A percentile compares a stretch with the other conserved stretches of the same genome.
These are phyloP conservation scores for Euphrasia confusa DNA, from an alignment of 257 asterid genomes.

Conservation along the genomic window DNA sequence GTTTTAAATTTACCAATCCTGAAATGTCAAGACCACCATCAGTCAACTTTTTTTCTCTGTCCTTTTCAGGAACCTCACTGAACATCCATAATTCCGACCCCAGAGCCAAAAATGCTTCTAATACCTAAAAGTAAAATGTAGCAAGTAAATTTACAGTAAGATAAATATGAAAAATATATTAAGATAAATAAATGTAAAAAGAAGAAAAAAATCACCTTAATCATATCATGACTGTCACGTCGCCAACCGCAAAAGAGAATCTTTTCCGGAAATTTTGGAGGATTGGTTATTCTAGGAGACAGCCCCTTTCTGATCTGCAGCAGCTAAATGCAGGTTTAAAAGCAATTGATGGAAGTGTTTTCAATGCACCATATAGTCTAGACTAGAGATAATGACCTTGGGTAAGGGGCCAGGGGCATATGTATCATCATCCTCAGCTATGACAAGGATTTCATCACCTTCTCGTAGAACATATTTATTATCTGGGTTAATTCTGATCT, in stretches of 20 bases:
- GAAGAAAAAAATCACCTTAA: slow-evolving; percentile 50
- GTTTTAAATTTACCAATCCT: slow-evolving; percentile 74
- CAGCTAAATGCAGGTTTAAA: slow-evolving; percentile 25
- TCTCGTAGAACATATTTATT: slow-evolving; percentile 71
- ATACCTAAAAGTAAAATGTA: slow-evolving; percentile 41
- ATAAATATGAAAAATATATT: neutral
- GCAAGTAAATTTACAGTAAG: slow-evolving; percentile 14
- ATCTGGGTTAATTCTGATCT: slow-evolving; percentile 82
- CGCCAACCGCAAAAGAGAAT: slow-evolving; percentile 97
- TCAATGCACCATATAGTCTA: slow-evolving; percentile 19
- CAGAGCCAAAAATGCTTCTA: slow-evolving; percentile 82
- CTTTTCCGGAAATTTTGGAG: slow-evolving; percentile 88
- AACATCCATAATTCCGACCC: slow-evolving; percentile 96
- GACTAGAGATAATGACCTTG: slow-evolving; percentile 45
- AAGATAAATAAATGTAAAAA: neutral
- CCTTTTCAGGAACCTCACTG: slow-evolving; percentile 81
- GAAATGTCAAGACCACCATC: slow-evolving; percentile 90
- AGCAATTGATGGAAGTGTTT: slow-evolving; percentile 16
- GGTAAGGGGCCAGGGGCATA: slow-evolving; percentile 84
- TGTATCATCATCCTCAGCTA: slow-evolving; percentile 99
- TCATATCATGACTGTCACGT: slow-evolving; percentile 97
- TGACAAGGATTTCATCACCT: slow-evolving; percentile 94
- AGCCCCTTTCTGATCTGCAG: slow-evolving; percentile 63
- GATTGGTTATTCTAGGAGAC: slow-evolving; percentile 63
- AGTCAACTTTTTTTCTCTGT: slow-evolving; percentile 69